Percentiles rank a stretch among this genome's conserved stretches.
Evolutionary conservation across 1,139 yeast species (phyloP).

Genomic region (Kodamaea alishanica): DNA sequence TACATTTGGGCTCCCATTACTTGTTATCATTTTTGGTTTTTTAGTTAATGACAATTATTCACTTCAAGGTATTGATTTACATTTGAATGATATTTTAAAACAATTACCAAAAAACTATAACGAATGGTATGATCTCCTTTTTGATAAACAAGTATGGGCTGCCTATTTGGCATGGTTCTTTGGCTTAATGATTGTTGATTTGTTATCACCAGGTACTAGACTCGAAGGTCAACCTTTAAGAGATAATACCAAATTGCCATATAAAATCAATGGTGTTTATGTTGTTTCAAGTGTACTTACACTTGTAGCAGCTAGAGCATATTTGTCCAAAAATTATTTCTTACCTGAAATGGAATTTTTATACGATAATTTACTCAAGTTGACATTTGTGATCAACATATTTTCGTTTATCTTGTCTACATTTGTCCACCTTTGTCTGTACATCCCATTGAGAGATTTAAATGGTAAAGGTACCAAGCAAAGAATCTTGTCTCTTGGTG

Average conservation of each 20-base stretch:
- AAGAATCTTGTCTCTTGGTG: conserved; percentile 76
- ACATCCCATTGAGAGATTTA: conserved; percentile 47
- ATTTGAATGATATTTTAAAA: conserved; percentile 29
- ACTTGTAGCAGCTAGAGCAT: conserved; percentile 50
- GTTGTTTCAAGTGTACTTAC: conserved; percentile 48
- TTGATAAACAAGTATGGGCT: conserved; percentile 50
- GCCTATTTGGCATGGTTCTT: conserved; percentile 76
- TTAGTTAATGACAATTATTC: conserved; percentile 55
- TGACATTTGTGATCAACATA: conserved; percentile 59
- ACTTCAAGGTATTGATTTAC: conserved; percentile 44
- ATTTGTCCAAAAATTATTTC: conserved; percentile 42
- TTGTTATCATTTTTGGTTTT: conserved; percentile 58
- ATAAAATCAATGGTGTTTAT: conserved; percentile 78
- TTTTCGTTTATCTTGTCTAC: conserved; percentile 63
- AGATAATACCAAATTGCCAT: conserved; percentile 66
- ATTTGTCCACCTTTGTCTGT: conserved; percentile 66
- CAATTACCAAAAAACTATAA: conserved; percentile 26
- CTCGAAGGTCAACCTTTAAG: conserved; percentile 68
- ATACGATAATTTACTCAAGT: conserved; percentile 62
- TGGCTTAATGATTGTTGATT: conserved; percentile 59
- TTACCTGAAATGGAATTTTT: conserved; percentile 80
- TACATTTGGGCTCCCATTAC: conserved; percentile 61
- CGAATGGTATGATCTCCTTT: conserved; percentile 26
- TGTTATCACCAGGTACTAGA: conserved; percentile 67
- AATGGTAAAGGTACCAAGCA: conserved; percentile 60